Evolutionary conservation across 257 asterid species (phyloP), one percentile per base, ranked within the genome.

Genomic region (Apocynum venetum): DNA sequence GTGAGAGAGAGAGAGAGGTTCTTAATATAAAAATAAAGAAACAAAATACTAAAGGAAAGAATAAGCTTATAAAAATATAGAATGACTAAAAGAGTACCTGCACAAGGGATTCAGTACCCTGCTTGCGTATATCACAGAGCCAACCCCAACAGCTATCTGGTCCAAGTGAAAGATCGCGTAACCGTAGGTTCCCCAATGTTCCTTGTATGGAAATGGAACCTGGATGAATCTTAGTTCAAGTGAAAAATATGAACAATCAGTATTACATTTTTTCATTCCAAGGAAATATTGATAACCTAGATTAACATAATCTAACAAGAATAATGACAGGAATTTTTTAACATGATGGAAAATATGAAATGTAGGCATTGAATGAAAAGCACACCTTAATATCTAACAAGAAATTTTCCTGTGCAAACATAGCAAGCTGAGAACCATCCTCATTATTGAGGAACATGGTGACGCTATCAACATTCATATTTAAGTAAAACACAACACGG

Each of bases 101-200:
- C 80, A 96, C 90, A 68, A 96, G 90, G 72, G 99, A 96, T 83
- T 90, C 96, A 73, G 97, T 89, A 79, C 90, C 97, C 89, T 89
- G 97, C 88, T 90, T 88, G 77, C 99, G 97, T 86, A 93, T 86
- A 84, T 96, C 99, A 85, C 98, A 96, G 75, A 96, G 97, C 97
- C 98, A 93, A 55, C 97, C 94, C 99, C 99, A 96, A 81, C 88
- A 82, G 87, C 88, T 91, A 84, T 90, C 90, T 52, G 93, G 81
- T 80, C 92, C 96, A 76, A 91, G 97, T 44, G 97, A 89, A 25
- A 90, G 93, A 85, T 96, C 99, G 76, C 93, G 81, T 73, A 96
- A 76, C 90, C 98, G 89, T 79, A 96, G 85, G 90, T 96, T 96
- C 80, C 99, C 99, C 77, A 96, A 79, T 61, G 96, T 85, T 70